Evolutionary conservation across 208 protist species (phyloP).

Genomic region (Strigomonas galati): DNA sequence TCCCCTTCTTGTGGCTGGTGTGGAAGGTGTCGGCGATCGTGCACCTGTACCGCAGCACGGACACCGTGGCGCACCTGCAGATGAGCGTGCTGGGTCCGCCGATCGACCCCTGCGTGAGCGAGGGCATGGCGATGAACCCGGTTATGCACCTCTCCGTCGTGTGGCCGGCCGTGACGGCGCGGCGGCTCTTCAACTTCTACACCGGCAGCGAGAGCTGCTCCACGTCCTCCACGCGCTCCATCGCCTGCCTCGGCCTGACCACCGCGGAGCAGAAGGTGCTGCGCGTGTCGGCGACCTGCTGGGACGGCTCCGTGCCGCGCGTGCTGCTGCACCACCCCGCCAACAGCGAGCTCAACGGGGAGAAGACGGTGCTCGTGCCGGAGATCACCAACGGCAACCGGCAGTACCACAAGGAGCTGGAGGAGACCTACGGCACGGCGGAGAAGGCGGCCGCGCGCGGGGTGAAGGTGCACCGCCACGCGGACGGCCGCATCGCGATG

Average conservation of each 20-base stretch:
- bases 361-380: conserved; percentile 12
- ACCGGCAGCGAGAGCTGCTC: conserved; percentile 36
- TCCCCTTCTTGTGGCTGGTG: background rate
- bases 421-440: conserved; percentile 29
- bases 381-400: conserved; percentile 18
- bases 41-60: background rate
- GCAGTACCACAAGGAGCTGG: conserved; percentile 32
- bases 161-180: conserved; percentile 32
- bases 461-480: conserved; percentile 40
- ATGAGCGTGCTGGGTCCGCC: conserved; percentile 27
- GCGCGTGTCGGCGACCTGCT: conserved; percentile 37
- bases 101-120: conserved; percentile 35
- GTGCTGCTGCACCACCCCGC: conserved; percentile 45
- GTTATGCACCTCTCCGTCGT: conserved; percentile 31
- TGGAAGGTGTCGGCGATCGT: background rate
- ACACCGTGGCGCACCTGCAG: conserved; percentile 26
- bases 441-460: conserved; percentile 19
- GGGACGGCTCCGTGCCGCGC: conserved; percentile 19
- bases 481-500: conserved; percentile 20
- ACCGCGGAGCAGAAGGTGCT: conserved; percentile 19
- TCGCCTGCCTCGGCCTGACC: conserved; percentile 35
- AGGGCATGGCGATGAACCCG: conserved; percentile 30
- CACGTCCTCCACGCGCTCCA: conserved; percentile 1
- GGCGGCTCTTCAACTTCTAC: conserved; percentile 41
- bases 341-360: conserved; percentile 39